phyloP scores from a whole-genome alignment of 371 early-diverging fungal species.

The Globomyces sp. region DNA sequence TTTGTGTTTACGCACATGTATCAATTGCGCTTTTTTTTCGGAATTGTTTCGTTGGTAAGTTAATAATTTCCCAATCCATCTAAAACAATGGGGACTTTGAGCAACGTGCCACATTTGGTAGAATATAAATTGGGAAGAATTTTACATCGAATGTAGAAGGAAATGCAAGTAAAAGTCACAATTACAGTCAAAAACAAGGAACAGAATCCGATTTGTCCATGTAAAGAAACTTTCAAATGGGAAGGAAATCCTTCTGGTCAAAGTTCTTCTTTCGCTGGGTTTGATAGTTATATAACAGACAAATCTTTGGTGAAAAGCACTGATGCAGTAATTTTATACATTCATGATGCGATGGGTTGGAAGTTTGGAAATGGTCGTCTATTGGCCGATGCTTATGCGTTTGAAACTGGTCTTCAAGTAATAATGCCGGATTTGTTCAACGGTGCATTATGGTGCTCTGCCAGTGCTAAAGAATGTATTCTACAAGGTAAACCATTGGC shows the following conservation, averaged over 20 bases:
- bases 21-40: too few relatives aligned
- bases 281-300: background rate
- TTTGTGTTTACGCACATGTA: too few relatives aligned
- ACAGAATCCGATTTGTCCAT: too few relatives aligned
- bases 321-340: conserved; percentile 4
- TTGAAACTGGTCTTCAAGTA: conserved; percentile 13
- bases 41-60: too few relatives aligned
- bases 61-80: too few relatives aligned
- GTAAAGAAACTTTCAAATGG: background rate
- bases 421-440: conserved; percentile 24
- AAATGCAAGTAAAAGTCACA: too few relatives aligned
- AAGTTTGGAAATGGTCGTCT: conserved; percentile 20
- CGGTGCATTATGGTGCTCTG: background rate
- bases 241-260: conserved; percentile 4
- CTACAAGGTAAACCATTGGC: too few relatives aligned
- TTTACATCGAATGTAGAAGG: too few relatives aligned
- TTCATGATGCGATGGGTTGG: conserved; percentile 24
- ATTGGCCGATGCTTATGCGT: conserved; percentile 20
- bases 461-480: background rate
- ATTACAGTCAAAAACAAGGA: too few relatives aligned
- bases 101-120: too few relatives aligned
- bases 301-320: background rate
- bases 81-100: too few relatives aligned
- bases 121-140: too few relatives aligned
- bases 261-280: background rate